Base-by-base conservation (phyloP, 177 flowering plant genomes). In the Tripterygium wilfordii region DNA sequence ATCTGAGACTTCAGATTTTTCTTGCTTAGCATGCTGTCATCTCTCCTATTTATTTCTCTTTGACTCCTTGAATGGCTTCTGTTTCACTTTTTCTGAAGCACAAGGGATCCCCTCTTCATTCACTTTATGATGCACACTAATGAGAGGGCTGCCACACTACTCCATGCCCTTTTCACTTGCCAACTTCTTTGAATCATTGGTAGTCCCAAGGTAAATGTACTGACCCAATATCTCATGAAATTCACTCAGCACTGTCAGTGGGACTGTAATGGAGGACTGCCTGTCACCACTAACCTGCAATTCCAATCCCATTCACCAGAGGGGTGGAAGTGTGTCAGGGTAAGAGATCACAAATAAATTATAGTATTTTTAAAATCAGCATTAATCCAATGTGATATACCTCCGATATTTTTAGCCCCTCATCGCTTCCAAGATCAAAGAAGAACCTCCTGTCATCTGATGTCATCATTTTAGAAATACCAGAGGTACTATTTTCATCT, bases 401-500 rank as follows among this genome's bases (percentile, higher is more conserved):
- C 38, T 36, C 38, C 4, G 38, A 36, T 36, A 36, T 36, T 19
- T 36, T 36, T 15, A 36, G 14, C 17, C 18, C 16, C 19, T 36
- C 16, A 36, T 36, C 16, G 38, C 38, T 36, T 8, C 38, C 38
- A 14, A 36, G 38, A 36, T 36, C 38, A 36, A 36, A 36, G 16
- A 8, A 36, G 38, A 36, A 36, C 18, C 17, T 36, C 38, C 16
- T 36, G n/a, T 3, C 5, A 15, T 19, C 38, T 8, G 18, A 5
- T 36, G 7, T 36, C 38, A 36, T n/a, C 17, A n/a, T 36, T 36
- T 15, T 5, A 5, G 38, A 14, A 3, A 8, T 19, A 3, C 17
- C 17, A 36, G 3, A 8, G 38, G 18, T 15, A 15, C 18, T 15
- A 14, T n/a, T 15, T 36, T 15, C 18, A 36, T 14, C 16, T 14